These are phyloP conservation scores for Mycena epipterygia DNA, from an alignment of 768 basidiomycete species.

Conservation along the genomic window DNA sequence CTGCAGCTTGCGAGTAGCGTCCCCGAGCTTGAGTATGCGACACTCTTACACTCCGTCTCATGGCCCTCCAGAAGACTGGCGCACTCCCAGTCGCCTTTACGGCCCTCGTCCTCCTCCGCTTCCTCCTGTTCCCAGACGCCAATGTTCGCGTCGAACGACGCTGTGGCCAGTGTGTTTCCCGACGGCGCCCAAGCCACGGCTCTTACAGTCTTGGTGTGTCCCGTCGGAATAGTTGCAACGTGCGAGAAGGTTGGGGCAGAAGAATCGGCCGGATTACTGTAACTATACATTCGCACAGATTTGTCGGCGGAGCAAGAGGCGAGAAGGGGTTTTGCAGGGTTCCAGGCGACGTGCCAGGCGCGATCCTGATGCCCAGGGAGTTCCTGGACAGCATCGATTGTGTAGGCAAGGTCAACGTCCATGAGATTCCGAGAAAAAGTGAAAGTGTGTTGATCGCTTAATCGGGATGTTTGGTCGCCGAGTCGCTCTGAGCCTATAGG, in stretches of 20 bases:
- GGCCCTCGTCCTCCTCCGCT: slow-evolving; percentile 51
- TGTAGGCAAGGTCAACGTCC: slow-evolving; percentile 43
- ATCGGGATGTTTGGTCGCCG: background rate
- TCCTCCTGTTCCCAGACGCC: slow-evolving; percentile 88
- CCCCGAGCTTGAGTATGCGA: slow-evolving; percentile 85
- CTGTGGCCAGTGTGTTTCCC: slow-evolving; percentile 89
- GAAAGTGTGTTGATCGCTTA: background rate
- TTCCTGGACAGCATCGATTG: slow-evolving; percentile 48
- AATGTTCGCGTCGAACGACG: slow-evolving; percentile 94
- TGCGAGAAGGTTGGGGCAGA: slow-evolving; percentile 60
- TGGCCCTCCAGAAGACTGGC: slow-evolving; percentile 91
- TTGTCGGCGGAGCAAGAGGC: slow-evolving; percentile 98
- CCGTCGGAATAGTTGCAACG: slow-evolving; percentile 80
- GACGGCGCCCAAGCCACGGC: slow-evolving; percentile 91
- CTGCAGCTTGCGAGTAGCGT: slow-evolving; percentile 93
- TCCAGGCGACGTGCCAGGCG: slow-evolving; percentile 93
- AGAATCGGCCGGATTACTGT: slow-evolving; percentile 52
- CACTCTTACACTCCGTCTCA: slow-evolving; percentile 96
- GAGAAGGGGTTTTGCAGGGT: slow-evolving; percentile 82
- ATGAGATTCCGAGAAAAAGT: background rate
- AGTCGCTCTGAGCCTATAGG: too few species aligned
- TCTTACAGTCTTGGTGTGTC: slow-evolving; percentile 91
- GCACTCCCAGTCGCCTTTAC: slow-evolving; percentile 86
- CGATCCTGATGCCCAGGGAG: slow-evolving; percentile 82
- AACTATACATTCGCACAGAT: slow-evolving; percentile 87